Conservation (phyloP, 768 basidiomycete genomes). For the Melanogaster broomeanus region DNA sequence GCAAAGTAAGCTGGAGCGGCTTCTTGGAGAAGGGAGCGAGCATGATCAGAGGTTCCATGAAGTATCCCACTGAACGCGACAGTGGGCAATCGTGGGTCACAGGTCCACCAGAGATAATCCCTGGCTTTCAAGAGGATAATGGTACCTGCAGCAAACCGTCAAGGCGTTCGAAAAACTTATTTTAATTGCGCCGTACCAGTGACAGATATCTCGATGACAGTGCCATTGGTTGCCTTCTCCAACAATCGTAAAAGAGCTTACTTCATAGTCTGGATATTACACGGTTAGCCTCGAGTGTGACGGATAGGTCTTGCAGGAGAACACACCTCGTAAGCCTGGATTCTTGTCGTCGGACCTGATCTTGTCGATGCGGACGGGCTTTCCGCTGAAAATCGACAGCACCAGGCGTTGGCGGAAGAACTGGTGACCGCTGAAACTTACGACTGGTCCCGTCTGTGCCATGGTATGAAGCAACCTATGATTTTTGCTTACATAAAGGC, state of each 20-base stretch:
- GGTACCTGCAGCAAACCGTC: slow-evolving; percentile 61
- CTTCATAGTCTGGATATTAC: slow-evolving; percentile 74
- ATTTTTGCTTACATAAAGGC: slow-evolving; percentile 30
- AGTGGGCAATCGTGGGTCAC: slow-evolving; percentile 86
- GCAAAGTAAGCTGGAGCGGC: slow-evolving; percentile 76
- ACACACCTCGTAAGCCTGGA: slow-evolving; percentile 86
- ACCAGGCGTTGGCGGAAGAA: slow-evolving; percentile 84
- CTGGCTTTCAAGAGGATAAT: slow-evolving; percentile 90
- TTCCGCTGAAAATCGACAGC: slow-evolving; percentile 88
- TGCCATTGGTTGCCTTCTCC: slow-evolving; percentile 93
- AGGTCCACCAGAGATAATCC: slow-evolving; percentile 82
- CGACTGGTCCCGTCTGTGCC: slow-evolving; percentile 41
- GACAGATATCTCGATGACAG: slow-evolving; percentile 92
- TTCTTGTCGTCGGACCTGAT: slow-evolving; percentile 93
- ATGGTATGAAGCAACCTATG: slow-evolving; percentile 20
- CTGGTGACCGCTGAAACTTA: slow-evolving; percentile 78
- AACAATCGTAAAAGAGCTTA: slow-evolving; percentile 84
- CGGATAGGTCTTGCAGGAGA: neutral
- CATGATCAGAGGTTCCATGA: slow-evolving; percentile 86
- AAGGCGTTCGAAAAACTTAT: neutral
- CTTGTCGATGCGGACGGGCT: slow-evolving; percentile 78
- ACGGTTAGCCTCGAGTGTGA: slow-evolving; percentile 1
- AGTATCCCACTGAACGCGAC: slow-evolving; percentile 91
- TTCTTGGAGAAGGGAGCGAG: slow-evolving; percentile 93
- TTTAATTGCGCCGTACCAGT: slow-evolving; percentile 61